Conservation (phyloP, 306 rosid species). For the Castanopsis chinensis region DNA sequence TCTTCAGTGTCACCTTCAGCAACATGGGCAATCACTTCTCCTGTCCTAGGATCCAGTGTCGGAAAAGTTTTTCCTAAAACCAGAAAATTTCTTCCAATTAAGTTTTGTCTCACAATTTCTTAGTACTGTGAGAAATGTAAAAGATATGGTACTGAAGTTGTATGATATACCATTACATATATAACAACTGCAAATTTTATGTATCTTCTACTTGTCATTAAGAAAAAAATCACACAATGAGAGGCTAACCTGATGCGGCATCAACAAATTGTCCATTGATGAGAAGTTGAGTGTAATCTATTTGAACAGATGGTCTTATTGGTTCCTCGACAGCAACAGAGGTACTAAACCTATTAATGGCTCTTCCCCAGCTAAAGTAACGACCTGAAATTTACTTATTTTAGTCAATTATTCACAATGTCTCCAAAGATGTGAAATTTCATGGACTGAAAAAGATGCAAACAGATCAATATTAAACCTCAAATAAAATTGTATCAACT, state of each 20-base stretch:
- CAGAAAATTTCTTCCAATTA: not conserved
- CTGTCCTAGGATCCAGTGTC: constrained; percentile 69
- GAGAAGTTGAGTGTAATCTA: constrained; percentile 53
- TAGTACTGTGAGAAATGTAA: not conserved
- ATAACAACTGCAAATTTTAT: not conserved
- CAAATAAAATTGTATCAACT: too few relatives aligned
- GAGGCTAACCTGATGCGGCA: constrained; percentile 62
- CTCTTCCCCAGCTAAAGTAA: constrained; percentile 23
- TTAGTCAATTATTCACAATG: not conserved
- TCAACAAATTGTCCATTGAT: constrained; percentile 70
- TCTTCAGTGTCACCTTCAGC: constrained; percentile 72
- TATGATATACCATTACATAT: not conserved
- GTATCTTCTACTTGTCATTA: not conserved
- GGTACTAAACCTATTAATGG: constrained; percentile 38
- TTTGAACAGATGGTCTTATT: constrained; percentile 44
- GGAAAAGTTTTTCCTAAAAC: constrained; percentile 68
- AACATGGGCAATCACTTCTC: constrained; percentile 56
- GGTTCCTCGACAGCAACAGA: constrained; percentile 51
- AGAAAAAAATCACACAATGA: not conserved
- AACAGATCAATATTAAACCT: too few relatives aligned
- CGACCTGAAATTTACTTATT: constrained; percentile 29
- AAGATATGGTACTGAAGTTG: not conserved
- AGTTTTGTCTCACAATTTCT: not conserved
- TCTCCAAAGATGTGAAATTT: too few relatives aligned
- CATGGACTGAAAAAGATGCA: too few relatives aligned